A percentile compares a stretch with the other conserved stretches of the same genome.
Evolutionary conservation across 139 green algal genomes (phyloP).

Genomic region (Tetradesmus obliquus): DNA sequence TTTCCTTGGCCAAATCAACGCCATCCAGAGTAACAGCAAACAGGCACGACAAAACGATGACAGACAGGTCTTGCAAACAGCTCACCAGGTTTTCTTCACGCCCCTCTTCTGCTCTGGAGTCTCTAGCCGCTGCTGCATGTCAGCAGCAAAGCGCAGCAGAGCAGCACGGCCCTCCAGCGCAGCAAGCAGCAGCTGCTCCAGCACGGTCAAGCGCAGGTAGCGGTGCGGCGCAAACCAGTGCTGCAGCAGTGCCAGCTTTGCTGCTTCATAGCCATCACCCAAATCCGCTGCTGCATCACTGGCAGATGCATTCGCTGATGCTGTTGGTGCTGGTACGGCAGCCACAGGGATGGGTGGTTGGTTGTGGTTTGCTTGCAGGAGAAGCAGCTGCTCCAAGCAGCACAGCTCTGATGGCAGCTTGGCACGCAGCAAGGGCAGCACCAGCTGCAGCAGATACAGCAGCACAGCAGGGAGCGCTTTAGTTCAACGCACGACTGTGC

Average conservation of each 20-base stretch:
- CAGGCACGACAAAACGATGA: no score
- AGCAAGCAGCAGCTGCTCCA: conserved; percentile 39
- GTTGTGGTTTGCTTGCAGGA: conserved; percentile 30
- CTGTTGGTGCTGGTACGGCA: neutral
- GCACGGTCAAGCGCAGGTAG: neutral
- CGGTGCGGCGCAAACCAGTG: conserved; percentile 24
- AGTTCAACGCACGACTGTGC: no score
- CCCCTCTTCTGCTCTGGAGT: neutral
- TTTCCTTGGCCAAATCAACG: no score
- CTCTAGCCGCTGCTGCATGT: neutral
- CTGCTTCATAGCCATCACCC: neutral
- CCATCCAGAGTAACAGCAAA: no score
- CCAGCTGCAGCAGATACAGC: neutral
- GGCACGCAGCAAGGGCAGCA: conserved; percentile 2
- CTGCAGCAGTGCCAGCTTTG: conserved; percentile 22
- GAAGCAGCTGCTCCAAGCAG: conserved; percentile 25
- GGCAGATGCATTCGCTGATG: neutral
- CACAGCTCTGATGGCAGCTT: conserved; percentile 24
- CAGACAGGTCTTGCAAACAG: no score
- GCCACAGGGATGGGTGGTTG: neutral
- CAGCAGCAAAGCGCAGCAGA: neutral
- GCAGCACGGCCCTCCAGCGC: neutral
- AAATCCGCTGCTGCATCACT: neutral
- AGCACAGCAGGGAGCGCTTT: neutral
- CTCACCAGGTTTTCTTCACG: conserved; percentile 3